Evolutionary conservation across 2,329 filamentous ascomycete genomes (phyloP).

Genomic region (Trichoderma sp.): DNA sequence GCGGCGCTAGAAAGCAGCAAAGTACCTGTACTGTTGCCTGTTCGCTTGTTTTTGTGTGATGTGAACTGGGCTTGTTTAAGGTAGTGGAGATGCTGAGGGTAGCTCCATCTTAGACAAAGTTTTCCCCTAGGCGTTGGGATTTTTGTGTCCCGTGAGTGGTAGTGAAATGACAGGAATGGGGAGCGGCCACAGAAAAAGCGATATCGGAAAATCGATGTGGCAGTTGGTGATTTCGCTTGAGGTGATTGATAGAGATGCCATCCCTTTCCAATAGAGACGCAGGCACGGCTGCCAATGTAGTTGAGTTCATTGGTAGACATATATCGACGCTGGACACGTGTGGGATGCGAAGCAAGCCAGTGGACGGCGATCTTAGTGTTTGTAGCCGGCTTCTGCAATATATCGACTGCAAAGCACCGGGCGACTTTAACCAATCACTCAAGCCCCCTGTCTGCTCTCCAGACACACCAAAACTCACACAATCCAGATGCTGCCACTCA

Average conservation of each 20-base stretch:
- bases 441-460: neutral
- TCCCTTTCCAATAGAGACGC: neutral
- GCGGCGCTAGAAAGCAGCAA: neutral
- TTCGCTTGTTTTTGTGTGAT: neutral
- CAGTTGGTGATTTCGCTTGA: neutral
- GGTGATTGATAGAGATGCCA: neutral
- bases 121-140: neutral
- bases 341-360: neutral
- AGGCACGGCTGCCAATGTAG: neutral
- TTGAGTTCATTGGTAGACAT: neutral
- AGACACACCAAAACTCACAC: neutral
- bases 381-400: neutral
- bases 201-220: conserved; percentile 1
- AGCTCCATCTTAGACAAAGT: neutral
- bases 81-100: conserved; percentile 16
- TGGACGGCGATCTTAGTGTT: neutral
- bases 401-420: neutral
- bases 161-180: neutral
- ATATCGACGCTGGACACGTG: neutral
- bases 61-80: conserved; percentile 6
- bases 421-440: neutral
- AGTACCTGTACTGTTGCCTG: neutral
- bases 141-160: conserved; percentile 5
- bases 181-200: neutral
- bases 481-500: neutral